Base-by-base conservation (phyloP, 2,329 filamentous ascomycete species). In the Lasiodiplodia gonubiensis region DNA sequence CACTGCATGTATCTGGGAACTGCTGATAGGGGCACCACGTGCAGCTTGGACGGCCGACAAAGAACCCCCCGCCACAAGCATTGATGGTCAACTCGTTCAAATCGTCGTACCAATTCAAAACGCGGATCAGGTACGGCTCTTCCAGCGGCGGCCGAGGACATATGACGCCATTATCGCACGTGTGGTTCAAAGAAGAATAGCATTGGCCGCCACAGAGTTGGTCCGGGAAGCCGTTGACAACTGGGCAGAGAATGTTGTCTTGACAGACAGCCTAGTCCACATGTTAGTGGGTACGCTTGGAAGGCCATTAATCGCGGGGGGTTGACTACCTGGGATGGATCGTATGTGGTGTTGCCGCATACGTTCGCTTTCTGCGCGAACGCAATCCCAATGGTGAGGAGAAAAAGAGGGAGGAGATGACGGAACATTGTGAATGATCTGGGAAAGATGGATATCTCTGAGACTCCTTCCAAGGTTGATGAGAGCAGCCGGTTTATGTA, bases 171-270 rank as follows among this genome's bases (percentile, higher is more conserved):
- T 18, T 51, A 3, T 61, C 42, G 55, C 65, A 67, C 2, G 5
- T 35, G 46, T 68, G 57, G 51, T 21, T 33, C 18, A 51, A 18
- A 10, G 30, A 11, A 11, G 60, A 68, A 64, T 79, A 80, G 71
- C 78, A 80, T 49, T 75, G 76, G 1, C 57, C 64, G n/a, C 78
- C 78, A 53, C 78, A 80, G 66, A 70, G 69, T 39, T 77, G 66
- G 0, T 76, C 75, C 18, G 74, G 70, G 37, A 70, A 59, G 21
- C 74, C 77, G 65, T 75, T 67, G 10, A 64, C 23, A 18, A 46
- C n/a, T 6, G 55, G 57, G 27, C 65, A 67, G 23, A 67, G 30
- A 35, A 2, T n/a, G 23, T n/a, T 27, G 18, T 37, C 23, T 12
- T 33, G 30, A 23, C 65, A 67, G 48, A 12, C 18, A 6, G 49